These are phyloP conservation scores for Phaffia rhodozyma DNA, from an alignment of 1,284 basidiomycete species.

Conservation along the genomic window DNA sequence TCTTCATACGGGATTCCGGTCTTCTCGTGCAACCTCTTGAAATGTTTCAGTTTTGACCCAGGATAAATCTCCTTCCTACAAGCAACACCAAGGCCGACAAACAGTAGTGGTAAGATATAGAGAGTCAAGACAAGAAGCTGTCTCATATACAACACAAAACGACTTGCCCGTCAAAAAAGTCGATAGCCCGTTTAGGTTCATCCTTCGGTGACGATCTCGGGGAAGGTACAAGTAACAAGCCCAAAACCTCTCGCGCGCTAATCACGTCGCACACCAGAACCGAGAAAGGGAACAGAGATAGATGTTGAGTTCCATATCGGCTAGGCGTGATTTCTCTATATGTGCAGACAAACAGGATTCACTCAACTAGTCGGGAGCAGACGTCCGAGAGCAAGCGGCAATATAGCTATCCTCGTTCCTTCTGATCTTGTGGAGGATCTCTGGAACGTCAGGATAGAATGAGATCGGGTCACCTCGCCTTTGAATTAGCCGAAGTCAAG, in stretches of 20 bases:
- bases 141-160: not conserved
- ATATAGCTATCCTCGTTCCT: slow-evolving; percentile 42
- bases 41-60: slow-evolving; percentile 74
- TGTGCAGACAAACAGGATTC: slow-evolving; percentile 28
- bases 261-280: not conserved
- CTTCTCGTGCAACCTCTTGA: slow-evolving; percentile 57
- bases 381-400: slow-evolving; percentile 64
- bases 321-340: not conserved
- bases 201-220: slow-evolving; percentile 35
- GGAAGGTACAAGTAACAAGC: slow-evolving; percentile 52
- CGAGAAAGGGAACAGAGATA: slow-evolving; percentile 2
- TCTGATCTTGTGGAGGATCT: slow-evolving; percentile 54
- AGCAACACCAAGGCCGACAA: not conserved
- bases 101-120: not conserved
- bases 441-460: slow-evolving; percentile 64
- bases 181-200: slow-evolving; percentile 44
- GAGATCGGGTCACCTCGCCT: slow-evolving; percentile 48
- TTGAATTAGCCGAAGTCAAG: not conserved
- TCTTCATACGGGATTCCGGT: slow-evolving; percentile 71
- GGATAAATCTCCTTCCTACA: slow-evolving; percentile 66
- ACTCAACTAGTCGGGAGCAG: slow-evolving; percentile 50
- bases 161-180: slow-evolving; percentile 52
- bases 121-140: not conserved
- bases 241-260: slow-evolving; percentile 64
- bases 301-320: not conserved